Evolutionary conservation across 306 rosid genomes (phyloP).

Genomic region (Malus sieversii): DNA sequence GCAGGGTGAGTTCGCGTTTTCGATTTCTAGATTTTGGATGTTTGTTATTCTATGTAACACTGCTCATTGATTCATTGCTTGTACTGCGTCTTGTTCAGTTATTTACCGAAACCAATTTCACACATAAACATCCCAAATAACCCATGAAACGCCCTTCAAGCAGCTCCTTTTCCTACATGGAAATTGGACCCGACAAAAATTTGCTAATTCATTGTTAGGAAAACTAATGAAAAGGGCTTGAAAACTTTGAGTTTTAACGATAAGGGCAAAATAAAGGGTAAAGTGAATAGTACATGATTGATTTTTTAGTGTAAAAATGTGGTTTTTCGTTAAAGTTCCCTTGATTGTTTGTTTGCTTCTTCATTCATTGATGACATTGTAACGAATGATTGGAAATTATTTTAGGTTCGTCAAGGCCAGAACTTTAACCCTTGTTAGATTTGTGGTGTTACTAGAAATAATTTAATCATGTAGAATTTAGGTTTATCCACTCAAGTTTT

Average conservation of each 20-base stretch:
- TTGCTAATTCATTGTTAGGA: not conserved
- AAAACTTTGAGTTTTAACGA: no score
- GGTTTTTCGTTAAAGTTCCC: no score
- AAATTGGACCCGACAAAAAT: not conserved
- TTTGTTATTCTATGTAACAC: not conserved
- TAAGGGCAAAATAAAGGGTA: no score
- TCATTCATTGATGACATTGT: not conserved
- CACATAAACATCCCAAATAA: no score
- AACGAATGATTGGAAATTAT: not conserved
- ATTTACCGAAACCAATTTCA: not conserved
- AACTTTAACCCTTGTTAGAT: not conserved
- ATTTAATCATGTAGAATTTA: not conserved
- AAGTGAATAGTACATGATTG: no score
- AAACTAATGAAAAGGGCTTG: no score
- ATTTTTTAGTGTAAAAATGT: no score
- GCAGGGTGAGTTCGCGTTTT: constrained; percentile 38
- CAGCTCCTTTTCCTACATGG: not conserved
- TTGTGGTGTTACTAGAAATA: not conserved
- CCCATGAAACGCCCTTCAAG: not conserved
- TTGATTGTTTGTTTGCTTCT: not conserved
- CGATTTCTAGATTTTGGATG: not conserved
- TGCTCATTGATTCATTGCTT: not conserved
- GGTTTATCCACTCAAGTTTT: not conserved
- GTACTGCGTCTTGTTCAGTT: not conserved
- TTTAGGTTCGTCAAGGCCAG: not conserved